Base-by-base conservation (phyloP, 1,139 yeast species). In the Kodamaea sp. region DNA sequence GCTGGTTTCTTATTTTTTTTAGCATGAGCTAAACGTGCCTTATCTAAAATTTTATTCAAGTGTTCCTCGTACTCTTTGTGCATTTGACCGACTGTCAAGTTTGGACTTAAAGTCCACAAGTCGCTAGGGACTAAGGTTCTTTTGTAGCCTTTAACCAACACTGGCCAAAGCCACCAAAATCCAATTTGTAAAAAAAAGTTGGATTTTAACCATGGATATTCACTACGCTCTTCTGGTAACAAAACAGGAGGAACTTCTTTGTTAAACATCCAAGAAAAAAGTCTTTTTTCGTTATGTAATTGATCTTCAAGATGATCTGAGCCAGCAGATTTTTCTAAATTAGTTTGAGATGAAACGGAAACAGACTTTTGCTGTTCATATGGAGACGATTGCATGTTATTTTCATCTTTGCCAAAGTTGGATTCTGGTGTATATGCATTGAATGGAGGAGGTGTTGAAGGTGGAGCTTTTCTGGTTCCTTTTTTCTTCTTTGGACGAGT, bases 121-220 rank as follows among this genome's bases (percentile, higher is more conserved):
- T 71, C 77, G 35, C 57, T 56, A 1, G 73, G 69, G 6, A 57
- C 56, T 43, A 71, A 60, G 2, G 75, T 70, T 40, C 76, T 53
- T 45, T 65, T 65, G 50, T 70, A 71, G 9, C 76, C 77, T 44
- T 63, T 67, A 29, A 52, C 46, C 42, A 70, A 50, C 8, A 69
- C 55, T 8, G 75, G 75, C 57, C 61, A 58, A 40, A 70, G 53
- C 76, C 77, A 70, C 55, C 57, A 58, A 44, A 70, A 70, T 4
- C 68, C 53, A 26, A 64, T 49, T 44, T 65, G 57, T 34, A 48
- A 53, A 15, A 66, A 29, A 5, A 47, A 34, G 40, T 60, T 62
- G 8, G 59, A 49, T 7, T 34, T 40, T 31, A 58, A 57, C 71
- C 73, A 67, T 5, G 73, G 75, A 46, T 67, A 70, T 2, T 53